phyloP scores from a whole-genome alignment of 2,329 filamentous ascomycete genomes.

The Pseudocercospora fuligena region DNA sequence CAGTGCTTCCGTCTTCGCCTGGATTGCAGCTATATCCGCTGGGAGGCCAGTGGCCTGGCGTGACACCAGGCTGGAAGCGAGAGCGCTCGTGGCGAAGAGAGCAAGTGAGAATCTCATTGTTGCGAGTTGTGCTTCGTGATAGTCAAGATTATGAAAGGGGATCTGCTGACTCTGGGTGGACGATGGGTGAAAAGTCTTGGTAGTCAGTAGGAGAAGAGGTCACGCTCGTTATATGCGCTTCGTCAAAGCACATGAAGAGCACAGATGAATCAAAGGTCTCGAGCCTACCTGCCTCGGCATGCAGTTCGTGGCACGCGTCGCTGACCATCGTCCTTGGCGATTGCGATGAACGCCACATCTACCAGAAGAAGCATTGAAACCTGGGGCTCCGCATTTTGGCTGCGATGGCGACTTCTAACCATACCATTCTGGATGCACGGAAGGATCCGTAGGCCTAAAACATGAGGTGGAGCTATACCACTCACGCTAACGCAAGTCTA shows the following conservation, averaged over 20 bases:
- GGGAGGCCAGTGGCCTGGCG: constrained; percentile 16
- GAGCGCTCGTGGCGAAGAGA: constrained; percentile 19
- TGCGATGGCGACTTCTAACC: not conserved
- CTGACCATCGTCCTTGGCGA: not conserved
- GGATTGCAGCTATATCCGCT: constrained; percentile 1
- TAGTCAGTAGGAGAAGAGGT: not conserved
- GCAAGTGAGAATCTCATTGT: constrained; percentile 21
- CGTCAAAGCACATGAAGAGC: constrained; percentile 1
- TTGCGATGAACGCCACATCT: constrained; percentile 12
- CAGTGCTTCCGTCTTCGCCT: constrained; percentile 8
- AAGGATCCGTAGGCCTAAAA: constrained; percentile 12
- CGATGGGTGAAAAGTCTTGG: too few relatives aligned
- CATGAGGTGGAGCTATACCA: constrained; percentile 16
- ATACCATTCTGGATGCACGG: constrained; percentile 8
- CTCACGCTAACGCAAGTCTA: constrained; percentile 3
- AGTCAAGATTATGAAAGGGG: not conserved
- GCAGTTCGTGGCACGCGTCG: not conserved
- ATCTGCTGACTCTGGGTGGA: not conserved
- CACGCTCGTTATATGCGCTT: not conserved
- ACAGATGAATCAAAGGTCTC: constrained; percentile 3
- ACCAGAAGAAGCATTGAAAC: constrained; percentile 4
- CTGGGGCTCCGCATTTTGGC: constrained; percentile 15
- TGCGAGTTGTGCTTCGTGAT: not conserved
- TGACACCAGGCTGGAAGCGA: constrained; percentile 14
- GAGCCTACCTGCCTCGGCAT: constrained; percentile 4